These are phyloP conservation scores for Sutorius australiensis DNA, from an alignment of 768 basidiomycete species.

Conservation along the genomic window DNA sequence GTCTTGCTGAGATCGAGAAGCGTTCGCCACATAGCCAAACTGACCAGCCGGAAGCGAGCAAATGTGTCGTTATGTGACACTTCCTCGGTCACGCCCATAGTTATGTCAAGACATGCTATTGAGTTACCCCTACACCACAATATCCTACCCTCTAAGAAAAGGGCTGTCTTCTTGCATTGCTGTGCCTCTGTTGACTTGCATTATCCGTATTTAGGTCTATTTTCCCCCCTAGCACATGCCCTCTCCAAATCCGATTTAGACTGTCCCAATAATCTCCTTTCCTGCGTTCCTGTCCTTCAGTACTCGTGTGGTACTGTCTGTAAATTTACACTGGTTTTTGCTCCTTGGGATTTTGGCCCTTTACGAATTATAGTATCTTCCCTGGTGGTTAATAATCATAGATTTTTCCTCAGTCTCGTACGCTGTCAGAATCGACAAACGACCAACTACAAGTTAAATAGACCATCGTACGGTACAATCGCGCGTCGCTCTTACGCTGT, in stretches of 20 bases:
- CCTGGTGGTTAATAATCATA: constrained; percentile 37
- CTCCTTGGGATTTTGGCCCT: constrained; percentile 25
- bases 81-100: constrained; percentile 11
- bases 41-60: constrained; percentile 40
- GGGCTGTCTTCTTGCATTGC: constrained; percentile 25
- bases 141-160: constrained; percentile 27
- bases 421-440: not conserved
- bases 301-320: constrained; percentile 29
- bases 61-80: constrained; percentile 55
- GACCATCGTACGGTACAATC: not conserved
- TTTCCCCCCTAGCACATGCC: constrained; percentile 19
- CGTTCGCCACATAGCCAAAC: constrained; percentile 50
- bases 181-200: constrained; percentile 32
- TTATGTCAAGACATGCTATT: constrained; percentile 21
- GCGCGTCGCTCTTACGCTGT: constrained; percentile 42
- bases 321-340: constrained; percentile 31
- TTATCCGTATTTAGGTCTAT: constrained; percentile 35
- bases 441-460: not conserved
- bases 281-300: constrained; percentile 19
- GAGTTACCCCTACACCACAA: constrained; percentile 31
- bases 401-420: not conserved
- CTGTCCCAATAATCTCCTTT: constrained; percentile 29
- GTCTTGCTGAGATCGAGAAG: constrained; percentile 80
- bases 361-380: constrained; percentile 33
- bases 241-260: constrained; percentile 26